phyloP scores from a whole-genome alignment of 441 rosid genomes.

The Jatropha multifida region DNA sequence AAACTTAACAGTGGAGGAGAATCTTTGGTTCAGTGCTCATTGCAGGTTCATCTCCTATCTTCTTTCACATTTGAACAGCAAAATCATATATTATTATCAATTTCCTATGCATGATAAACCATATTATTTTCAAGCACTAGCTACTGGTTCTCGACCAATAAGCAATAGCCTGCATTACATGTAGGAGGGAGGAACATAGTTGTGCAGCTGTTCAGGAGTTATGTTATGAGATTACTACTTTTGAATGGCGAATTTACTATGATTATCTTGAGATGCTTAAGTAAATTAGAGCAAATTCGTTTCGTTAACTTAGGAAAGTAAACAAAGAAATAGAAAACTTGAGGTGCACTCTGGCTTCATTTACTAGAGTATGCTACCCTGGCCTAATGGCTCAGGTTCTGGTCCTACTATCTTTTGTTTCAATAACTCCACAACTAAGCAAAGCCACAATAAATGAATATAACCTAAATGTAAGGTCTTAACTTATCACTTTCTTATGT shows the following conservation, averaged over 20 bases:
- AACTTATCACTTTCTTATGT: background rate
- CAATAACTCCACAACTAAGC: background rate
- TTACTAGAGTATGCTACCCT: background rate
- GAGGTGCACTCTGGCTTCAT: background rate
- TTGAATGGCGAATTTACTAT: background rate
- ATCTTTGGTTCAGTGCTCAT: slow-evolving; percentile 90
- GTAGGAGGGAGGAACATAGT: background rate
- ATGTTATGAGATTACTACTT: background rate
- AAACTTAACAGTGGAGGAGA: slow-evolving; percentile 94
- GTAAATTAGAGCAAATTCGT: background rate
- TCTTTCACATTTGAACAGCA: slow-evolving; percentile 5
- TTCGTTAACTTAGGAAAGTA: background rate
- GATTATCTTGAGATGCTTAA: background rate
- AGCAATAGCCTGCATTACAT: background rate
- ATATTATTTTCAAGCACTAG: background rate
- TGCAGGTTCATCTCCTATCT: slow-evolving; percentile 54
- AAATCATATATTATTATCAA: background rate
- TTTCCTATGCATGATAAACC: background rate
- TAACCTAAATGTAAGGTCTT: background rate
- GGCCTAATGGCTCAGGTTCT: background rate
- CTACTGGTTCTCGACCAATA: background rate
- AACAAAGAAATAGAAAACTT: background rate
- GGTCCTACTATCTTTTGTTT: background rate
- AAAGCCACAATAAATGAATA: background rate
- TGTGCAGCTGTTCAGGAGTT: background rate